Evolutionary conservation across 2,329 filamentous ascomycete genomes (phyloP).

Genomic region (Nannizzia gypsea): DNA sequence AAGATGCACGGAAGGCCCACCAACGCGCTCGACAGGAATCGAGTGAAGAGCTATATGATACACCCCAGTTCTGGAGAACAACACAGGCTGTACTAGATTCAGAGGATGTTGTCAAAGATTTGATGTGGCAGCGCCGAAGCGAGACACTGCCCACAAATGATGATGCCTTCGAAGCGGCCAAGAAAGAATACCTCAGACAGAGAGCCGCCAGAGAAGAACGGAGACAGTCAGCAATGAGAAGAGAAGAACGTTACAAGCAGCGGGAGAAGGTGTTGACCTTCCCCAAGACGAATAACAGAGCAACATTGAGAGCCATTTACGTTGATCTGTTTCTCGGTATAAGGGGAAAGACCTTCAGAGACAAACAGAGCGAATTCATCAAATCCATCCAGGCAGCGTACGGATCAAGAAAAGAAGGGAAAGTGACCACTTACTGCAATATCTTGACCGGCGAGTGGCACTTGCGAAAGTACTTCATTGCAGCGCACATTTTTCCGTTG

Average conservation of each 20-base stretch:
- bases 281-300: background rate
- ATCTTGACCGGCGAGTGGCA: background rate
- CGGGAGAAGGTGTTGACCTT: background rate
- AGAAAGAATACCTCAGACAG: background rate
- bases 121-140: background rate
- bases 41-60: background rate
- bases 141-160: background rate
- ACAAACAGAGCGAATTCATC: background rate
- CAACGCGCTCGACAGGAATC: background rate
- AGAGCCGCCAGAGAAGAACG: background rate
- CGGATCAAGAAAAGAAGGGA: background rate
- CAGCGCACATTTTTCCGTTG: constrained; percentile 10
- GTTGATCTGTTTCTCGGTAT: background rate
- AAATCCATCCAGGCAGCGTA: background rate
- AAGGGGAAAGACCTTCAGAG: background rate
- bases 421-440: background rate
- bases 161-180: background rate
- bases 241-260: background rate
- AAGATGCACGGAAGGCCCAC: background rate
- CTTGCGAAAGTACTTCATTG: background rate
- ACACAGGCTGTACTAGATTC: background rate
- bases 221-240: background rate
- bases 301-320: background rate
- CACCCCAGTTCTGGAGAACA: background rate
- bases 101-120: background rate